Conservation (phyloP, 495 filamentous ascomycete genomes). For the Cercophora newfieldiana region DNA sequence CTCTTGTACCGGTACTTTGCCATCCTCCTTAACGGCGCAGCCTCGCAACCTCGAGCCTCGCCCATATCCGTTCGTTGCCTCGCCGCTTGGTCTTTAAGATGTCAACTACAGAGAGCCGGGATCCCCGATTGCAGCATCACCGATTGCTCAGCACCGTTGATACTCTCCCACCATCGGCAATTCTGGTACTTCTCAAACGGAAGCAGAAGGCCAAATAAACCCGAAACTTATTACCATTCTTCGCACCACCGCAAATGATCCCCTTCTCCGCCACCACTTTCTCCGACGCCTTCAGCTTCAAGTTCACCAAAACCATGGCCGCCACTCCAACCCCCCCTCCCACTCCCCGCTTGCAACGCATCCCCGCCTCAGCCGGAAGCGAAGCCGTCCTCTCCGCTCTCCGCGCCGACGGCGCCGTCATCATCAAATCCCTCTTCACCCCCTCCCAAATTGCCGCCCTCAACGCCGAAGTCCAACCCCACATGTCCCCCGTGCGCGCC, state of each 20-base stretch:
- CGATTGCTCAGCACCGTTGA: no score
- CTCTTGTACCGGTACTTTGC: background rate
- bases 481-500: background rate
- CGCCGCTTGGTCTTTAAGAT: no score
- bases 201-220: no score
- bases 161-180: background rate
- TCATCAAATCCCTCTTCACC: slow-evolving; percentile 17
- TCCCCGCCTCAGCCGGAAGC: background rate
- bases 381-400: slow-evolving; percentile 13
- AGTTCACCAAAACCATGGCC: background rate
- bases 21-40: background rate
- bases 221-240: background rate
- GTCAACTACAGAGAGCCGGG: no score
- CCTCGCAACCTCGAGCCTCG: background rate
- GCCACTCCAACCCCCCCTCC: background rate
- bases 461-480: slow-evolving; percentile 5
- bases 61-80: no score
- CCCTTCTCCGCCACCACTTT: background rate
- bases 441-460: background rate
- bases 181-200: background rate
- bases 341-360: background rate
- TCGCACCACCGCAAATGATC: background rate
- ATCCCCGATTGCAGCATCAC: no score
- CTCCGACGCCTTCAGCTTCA: background rate
- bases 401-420: slow-evolving; percentile 14